A percentile compares a stretch with the other conserved stretches of the same genome.
Evolutionary conservation across 164 flowering plant genomes (phyloP).

Genomic region (Liriodendron chinense): DNA sequence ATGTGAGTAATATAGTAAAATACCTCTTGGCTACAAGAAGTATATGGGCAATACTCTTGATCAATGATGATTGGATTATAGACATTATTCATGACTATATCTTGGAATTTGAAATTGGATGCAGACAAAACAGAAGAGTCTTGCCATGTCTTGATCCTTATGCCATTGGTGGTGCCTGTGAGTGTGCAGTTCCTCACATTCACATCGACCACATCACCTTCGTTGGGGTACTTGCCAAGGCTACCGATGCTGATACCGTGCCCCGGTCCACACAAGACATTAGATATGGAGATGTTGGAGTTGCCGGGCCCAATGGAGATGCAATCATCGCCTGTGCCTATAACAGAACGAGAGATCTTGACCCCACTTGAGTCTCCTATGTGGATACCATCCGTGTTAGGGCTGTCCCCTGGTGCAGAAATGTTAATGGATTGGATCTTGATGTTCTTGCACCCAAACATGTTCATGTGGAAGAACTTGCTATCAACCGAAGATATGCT

Average conservation of each 20-base stretch:
- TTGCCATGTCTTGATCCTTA: slow-evolving; percentile 47
- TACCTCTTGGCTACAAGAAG: slow-evolving; percentile 4
- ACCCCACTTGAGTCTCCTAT: slow-evolving; percentile 11
- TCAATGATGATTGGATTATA: slow-evolving; percentile 62
- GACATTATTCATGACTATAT: slow-evolving; percentile 41
- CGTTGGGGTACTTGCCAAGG: slow-evolving; percentile 28
- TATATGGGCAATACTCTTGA: slow-evolving; percentile 48
- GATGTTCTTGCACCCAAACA: slow-evolving; percentile 20
- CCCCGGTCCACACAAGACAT: slow-evolving; percentile 34
- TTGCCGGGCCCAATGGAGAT: slow-evolving; percentile 28
- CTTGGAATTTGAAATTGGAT: slow-evolving; percentile 28
- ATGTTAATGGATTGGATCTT: slow-evolving; percentile 14
- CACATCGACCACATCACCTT: slow-evolving; percentile 27
- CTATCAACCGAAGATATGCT: slow-evolving; percentile 24
- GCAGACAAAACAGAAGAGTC: slow-evolving; percentile 20
- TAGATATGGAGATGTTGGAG: slow-evolving; percentile 13
- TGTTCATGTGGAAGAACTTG: slow-evolving; percentile 31
- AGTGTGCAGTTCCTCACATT: slow-evolving; percentile 36
- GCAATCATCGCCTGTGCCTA: slow-evolving; percentile 42
- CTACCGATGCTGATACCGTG: slow-evolving; percentile 45
- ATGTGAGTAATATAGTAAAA: background rate
- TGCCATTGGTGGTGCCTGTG: slow-evolving; percentile 29
- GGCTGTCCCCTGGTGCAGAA: slow-evolving; percentile 32
- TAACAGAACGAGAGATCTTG: slow-evolving; percentile 1
- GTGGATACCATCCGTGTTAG: slow-evolving; percentile 47